Base-by-base conservation (phyloP, 257 asterid genomes). In the Petunia axillaris region DNA sequence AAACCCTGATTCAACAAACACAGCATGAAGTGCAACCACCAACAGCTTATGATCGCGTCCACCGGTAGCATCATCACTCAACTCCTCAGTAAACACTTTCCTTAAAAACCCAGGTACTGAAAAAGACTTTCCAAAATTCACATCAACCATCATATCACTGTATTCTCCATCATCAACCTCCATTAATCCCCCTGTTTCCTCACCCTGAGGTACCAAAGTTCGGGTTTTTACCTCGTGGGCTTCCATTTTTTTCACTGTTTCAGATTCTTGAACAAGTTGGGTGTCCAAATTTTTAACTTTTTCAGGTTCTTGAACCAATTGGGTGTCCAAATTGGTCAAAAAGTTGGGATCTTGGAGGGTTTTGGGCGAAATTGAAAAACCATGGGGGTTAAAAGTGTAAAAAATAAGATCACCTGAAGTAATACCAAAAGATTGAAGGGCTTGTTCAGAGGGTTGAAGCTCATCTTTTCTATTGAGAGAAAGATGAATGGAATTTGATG, bases 51-150 rank as follows among this genome's bases (percentile, higher is more conserved):
- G 97, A 55, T 85, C 81, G 64, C 85, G 87, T 4, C 93, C 90
- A 25, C 83, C 75, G 25, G 25, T 25, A 25, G 25, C 25, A 25
- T 89, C 87, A 41, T 83, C 81, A 1, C 91, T 90, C 84, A 92
- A 64, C 86, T 91, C 95, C 44, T 88, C 89, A 10, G 83, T 81
- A 68, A 92, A 91, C 65, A 92, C 98, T 85, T 94, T 91, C 89
- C 96, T 87, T 71, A 96, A 82, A 81, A 92, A 96, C 38, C 97
- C 97, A 39, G 98, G 95, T 44, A 90, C 94, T 0, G 98, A 89
- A 77, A 91, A 91, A 15, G 96, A 89, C 70, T 85, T 85, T 40
- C 83, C 87, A 16, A 70, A 79, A 36, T 57, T 81, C 53, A 84
- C 91, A 64, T 58, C 59, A 0, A 78, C 76, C 64, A 52, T 53